phyloP scores from a whole-genome alignment of 148 eudicot species.

The Rhododendron henanense region DNA sequence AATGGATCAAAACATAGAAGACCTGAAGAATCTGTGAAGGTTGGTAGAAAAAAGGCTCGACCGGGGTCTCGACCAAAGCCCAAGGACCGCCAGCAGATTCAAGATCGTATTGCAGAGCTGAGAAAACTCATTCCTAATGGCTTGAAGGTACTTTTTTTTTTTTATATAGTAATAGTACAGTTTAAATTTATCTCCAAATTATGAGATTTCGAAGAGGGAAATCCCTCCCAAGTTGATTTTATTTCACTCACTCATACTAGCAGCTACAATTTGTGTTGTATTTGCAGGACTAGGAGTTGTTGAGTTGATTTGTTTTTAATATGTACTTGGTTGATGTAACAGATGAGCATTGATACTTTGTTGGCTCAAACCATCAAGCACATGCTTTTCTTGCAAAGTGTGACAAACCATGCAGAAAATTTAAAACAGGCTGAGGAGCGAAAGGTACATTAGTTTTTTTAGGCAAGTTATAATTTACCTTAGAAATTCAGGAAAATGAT shows the following conservation, averaged over 20 bases:
- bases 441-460: slow-evolving; percentile 37
- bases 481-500: not conserved
- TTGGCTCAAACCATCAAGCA: slow-evolving; percentile 67
- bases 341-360: slow-evolving; percentile 79
- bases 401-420: slow-evolving; percentile 54
- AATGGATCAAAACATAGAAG: slow-evolving; percentile 32
- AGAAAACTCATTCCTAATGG: slow-evolving; percentile 81
- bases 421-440: slow-evolving; percentile 42
- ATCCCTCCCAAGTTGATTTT: not conserved
- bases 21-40: slow-evolving; percentile 36
- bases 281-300: not conserved
- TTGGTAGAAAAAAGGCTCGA: slow-evolving; percentile 59
- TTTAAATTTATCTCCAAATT: not conserved
- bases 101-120: slow-evolving; percentile 73
- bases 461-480: not conserved
- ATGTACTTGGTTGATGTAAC: slow-evolving; percentile 21
- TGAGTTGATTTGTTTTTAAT: slow-evolving; percentile 6
- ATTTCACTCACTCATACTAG: not conserved
- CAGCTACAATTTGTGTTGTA: not conserved
- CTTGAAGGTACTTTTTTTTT: slow-evolving; percentile 51
- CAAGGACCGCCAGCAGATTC: slow-evolving; percentile 77
- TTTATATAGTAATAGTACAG: not conserved
- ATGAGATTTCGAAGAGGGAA: not conserved
- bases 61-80: slow-evolving; percentile 78
- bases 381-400: slow-evolving; percentile 70